phyloP scores from a whole-genome alignment of 129 eudicot species.

The Pseudognaphalium luteoalbum region DNA sequence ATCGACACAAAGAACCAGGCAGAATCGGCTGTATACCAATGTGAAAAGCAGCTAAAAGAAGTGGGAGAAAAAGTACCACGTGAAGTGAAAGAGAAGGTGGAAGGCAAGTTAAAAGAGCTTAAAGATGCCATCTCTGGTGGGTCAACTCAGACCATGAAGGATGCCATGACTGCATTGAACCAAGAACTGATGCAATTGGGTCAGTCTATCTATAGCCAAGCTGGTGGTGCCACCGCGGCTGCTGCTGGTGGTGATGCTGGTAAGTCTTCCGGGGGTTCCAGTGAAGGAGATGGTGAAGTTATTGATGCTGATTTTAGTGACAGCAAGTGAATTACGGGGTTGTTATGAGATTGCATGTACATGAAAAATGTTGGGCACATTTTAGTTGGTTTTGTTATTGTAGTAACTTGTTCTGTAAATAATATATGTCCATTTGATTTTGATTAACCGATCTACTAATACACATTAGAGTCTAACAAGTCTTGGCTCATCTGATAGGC shows the following conservation, averaged over 20 bases:
- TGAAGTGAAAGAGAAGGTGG: conserved; percentile 69
- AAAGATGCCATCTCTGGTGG: conserved; percentile 54
- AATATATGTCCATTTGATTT: too few relatives aligned
- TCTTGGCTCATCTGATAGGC: too few relatives aligned
- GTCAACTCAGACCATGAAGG: conserved; percentile 62
- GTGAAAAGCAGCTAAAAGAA: conserved; percentile 86
- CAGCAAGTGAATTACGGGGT: too few relatives aligned
- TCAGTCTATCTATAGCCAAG: conserved; percentile 66
- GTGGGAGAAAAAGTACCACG: conserved; percentile 74
- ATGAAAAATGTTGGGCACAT: too few relatives aligned
- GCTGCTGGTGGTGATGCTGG: conserved; percentile 36
- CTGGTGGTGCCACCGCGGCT: conserved; percentile 43
- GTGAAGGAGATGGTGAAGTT: conserved; percentile 61
- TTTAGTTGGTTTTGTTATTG: too few relatives aligned
- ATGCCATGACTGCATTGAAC: conserved; percentile 66
- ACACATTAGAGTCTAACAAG: too few relatives aligned
- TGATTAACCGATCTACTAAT: too few relatives aligned
- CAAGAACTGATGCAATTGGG: conserved; percentile 76
- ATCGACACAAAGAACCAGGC: conserved; percentile 89
- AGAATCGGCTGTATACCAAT: conserved; percentile 71
- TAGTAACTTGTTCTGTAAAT: too few relatives aligned
- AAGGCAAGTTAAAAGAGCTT: conserved; percentile 57
- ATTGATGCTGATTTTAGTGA: conserved; percentile 87
- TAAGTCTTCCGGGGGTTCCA: conserved; percentile 35
- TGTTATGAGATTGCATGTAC: too few relatives aligned